Conservation (phyloP, 371 early-diverging fungal species). For the Funneliformis caledonium region DNA sequence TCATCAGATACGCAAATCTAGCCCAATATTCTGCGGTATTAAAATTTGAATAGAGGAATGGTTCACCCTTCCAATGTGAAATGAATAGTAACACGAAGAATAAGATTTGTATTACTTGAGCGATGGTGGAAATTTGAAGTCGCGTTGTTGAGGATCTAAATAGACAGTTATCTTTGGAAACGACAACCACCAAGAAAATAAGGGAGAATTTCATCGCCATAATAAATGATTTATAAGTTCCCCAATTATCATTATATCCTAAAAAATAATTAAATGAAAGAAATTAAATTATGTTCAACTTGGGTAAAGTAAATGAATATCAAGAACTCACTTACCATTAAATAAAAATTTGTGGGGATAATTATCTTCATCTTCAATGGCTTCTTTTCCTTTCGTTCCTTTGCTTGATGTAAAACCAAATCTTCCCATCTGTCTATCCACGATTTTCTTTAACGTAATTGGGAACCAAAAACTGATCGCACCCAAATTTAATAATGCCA, state of each 20-base stretch:
- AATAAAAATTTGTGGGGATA: constrained; percentile 62
- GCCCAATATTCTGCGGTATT: constrained; percentile 52
- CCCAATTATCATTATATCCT: constrained; percentile 51
- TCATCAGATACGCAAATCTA: constrained; percentile 47
- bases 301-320: not conserved
- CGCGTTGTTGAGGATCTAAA: constrained; percentile 48
- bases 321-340: constrained; percentile 44
- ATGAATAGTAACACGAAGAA: constrained; percentile 46
- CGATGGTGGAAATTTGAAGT: constrained; percentile 50
- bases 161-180: constrained; percentile 65
- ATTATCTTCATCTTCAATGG: constrained; percentile 48
- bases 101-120: constrained; percentile 53
- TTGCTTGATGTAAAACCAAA: constrained; percentile 44
- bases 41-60: constrained; percentile 48
- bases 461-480: constrained; percentile 51
- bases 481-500: constrained; percentile 48
- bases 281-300: not conserved
- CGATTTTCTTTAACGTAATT: constrained; percentile 52
- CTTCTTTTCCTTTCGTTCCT: constrained; percentile 45
- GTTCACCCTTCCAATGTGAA: constrained; percentile 48
- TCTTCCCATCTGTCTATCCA: constrained; percentile 44
- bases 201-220: constrained; percentile 57
- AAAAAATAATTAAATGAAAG: constrained; percentile 15
- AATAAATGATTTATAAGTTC: constrained; percentile 55
- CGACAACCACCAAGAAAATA: constrained; percentile 49